phyloP scores from a whole-genome alignment of 2,329 filamentous ascomycete species.

The Sclerotinia spermophila region DNA sequence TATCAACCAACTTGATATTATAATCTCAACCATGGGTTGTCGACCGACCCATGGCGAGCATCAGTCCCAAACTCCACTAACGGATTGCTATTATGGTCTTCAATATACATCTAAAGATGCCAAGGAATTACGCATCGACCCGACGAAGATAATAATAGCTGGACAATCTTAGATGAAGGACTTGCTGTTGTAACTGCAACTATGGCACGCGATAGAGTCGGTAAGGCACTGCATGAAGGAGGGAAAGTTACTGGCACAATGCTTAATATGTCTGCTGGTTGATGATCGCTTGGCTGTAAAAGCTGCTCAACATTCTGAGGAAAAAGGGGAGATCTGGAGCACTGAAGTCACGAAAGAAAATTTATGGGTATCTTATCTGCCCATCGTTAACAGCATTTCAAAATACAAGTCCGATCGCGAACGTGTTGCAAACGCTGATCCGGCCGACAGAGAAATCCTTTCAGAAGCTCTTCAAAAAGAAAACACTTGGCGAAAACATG shows the following conservation, averaged over 20 bases:
- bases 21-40: not conserved
- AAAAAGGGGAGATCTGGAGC: conserved; percentile 34
- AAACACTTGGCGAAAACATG: conserved; percentile 27
- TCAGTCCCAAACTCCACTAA: not conserved
- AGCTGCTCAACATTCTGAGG: conserved; percentile 34
- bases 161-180: conserved; percentile 56
- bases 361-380: conserved; percentile 37
- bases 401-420: not conserved
- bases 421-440: not conserved
- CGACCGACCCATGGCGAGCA: not conserved
- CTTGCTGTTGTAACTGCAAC: conserved; percentile 52
- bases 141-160: conserved; percentile 49
- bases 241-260: conserved; percentile 39
- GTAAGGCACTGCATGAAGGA: conserved; percentile 24
- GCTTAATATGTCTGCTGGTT: conserved; percentile 44
- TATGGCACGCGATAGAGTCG: conserved; percentile 40
- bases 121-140: conserved; percentile 41
- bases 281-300: conserved; percentile 40
- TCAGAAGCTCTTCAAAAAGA: conserved; percentile 16
- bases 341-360: conserved; percentile 32
- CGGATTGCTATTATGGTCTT: not conserved
- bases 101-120: not conserved
- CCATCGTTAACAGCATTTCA: conserved; percentile 16
- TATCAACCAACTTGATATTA: not conserved
- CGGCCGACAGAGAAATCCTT: not conserved